phyloP scores from a whole-genome alignment of 495 filamentous ascomycete genomes.

The Glutinoglossum americanum region DNA sequence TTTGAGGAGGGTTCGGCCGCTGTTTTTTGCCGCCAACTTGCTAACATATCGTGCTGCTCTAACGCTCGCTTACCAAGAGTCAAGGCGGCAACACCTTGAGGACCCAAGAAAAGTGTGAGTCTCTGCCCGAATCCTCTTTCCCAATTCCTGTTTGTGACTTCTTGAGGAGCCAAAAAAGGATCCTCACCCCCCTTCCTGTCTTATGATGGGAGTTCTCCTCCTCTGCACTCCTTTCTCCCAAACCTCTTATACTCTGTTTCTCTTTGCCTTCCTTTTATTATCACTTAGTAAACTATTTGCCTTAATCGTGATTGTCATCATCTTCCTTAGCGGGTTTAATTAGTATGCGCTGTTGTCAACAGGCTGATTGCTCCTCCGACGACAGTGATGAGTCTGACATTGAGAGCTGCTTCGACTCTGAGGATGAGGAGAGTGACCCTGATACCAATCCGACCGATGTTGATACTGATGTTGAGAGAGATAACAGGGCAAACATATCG shows the following conservation, averaged over 20 bases:
- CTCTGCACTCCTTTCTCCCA: neutral
- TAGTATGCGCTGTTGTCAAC: too few relatives aligned
- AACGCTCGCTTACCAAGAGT: neutral
- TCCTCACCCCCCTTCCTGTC: neutral
- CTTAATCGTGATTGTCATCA: too few relatives aligned
- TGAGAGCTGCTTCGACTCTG: too few relatives aligned
- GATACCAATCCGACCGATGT: too few relatives aligned
- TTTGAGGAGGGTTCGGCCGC: neutral
- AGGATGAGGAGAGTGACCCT: too few relatives aligned
- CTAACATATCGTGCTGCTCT: neutral
- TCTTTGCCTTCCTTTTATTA: neutral
- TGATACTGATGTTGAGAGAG: too few relatives aligned
- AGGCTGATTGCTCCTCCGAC: too few relatives aligned
- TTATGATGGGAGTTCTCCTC: neutral
- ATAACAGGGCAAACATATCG: too few relatives aligned
- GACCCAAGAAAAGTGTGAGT: neutral
- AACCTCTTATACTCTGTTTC: neutral
- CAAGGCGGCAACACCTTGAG: neutral
- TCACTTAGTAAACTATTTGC: too few relatives aligned
- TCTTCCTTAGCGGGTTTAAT: too few relatives aligned
- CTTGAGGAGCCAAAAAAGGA: neutral
- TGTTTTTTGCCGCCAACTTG: neutral
- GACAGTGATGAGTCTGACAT: too few relatives aligned
- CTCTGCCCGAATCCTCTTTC: neutral
- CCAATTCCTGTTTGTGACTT: neutral